phyloP scores from a whole-genome alignment of 2,329 filamentous ascomycete genomes.

The Fusarium citri region DNA sequence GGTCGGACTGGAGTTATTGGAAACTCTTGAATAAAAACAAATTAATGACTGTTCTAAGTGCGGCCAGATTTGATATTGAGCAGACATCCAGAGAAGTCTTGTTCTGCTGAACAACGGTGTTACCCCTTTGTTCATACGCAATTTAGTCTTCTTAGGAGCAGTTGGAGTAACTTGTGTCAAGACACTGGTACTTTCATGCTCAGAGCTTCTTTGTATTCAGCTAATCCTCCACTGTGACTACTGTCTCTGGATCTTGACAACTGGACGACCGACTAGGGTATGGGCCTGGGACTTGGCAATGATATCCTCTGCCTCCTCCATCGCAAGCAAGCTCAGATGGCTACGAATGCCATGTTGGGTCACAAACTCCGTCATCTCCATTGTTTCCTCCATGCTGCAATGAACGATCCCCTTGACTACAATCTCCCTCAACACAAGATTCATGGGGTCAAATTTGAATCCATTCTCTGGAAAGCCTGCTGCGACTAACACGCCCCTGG shows the following conservation, averaged over 20 bases:
- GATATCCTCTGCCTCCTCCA: slow-evolving; percentile 29
- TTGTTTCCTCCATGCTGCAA: slow-evolving; percentile 29
- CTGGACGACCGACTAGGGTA: slow-evolving; percentile 15
- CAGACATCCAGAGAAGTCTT: neutral
- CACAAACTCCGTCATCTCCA: slow-evolving; percentile 25
- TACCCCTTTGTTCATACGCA: neutral
- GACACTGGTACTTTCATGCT: neutral
- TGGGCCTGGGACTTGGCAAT: slow-evolving; percentile 8
- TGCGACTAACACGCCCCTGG: slow-evolving; percentile 20
- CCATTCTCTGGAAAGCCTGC: slow-evolving; percentile 33
- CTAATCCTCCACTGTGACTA: neutral
- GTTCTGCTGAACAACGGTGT: neutral
- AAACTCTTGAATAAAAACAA: slow-evolving; percentile 14
- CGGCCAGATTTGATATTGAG: neutral
- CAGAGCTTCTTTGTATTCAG: neutral
- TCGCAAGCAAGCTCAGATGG: slow-evolving; percentile 24
- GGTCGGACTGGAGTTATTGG: neutral
- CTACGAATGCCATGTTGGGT: slow-evolving; percentile 24
- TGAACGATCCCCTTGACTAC: slow-evolving; percentile 29
- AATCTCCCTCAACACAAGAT: slow-evolving; percentile 30
- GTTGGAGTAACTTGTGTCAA: neutral
- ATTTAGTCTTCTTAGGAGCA: neutral
- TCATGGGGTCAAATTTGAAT: slow-evolving; percentile 34
- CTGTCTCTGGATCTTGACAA: slow-evolving; percentile 16
- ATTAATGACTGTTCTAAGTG: slow-evolving; percentile 12